A percentile compares a stretch with the other conserved stretches of the same genome.
phyloP scores from a whole-genome alignment of 345 rosid species.

The Camelina laxa region DNA sequence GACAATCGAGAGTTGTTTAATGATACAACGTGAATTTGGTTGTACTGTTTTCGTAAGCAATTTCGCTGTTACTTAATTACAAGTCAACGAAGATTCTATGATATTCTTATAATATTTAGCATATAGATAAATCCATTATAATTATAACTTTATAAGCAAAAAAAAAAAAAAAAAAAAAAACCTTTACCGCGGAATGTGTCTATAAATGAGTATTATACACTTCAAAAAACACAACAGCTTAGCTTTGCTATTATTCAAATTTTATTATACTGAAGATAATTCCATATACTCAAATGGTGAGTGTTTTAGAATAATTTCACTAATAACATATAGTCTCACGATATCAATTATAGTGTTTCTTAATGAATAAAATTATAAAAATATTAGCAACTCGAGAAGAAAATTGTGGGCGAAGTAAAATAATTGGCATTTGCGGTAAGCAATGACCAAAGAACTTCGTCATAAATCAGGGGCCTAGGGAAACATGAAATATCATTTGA shows the following conservation, averaged over 20 bases:
- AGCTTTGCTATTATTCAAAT: neutral
- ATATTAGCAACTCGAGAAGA: constrained; percentile 23
- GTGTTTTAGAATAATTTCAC: too few relatives aligned
- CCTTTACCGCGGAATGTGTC: neutral
- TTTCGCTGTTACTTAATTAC: constrained; percentile 24
- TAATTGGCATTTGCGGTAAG: constrained; percentile 34
- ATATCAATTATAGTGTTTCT: neutral
- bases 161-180: neutral
- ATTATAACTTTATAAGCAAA: neutral
- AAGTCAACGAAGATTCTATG: constrained; percentile 37
- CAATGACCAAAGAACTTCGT: constrained; percentile 35
- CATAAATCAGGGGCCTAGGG: constrained; percentile 35
- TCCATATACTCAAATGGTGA: neutral
- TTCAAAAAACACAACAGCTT: neutral
- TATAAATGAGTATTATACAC: neutral
- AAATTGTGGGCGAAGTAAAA: constrained; percentile 27
- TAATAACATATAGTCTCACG: neutral
- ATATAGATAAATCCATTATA: neutral
- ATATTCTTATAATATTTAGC: neutral
- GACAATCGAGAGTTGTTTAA: neutral
- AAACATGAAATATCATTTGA: constrained; percentile 18
- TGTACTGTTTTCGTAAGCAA: constrained; percentile 22
- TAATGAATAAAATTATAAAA: neutral
- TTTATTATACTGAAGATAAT: neutral
- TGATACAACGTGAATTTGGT: constrained; percentile 4